Base-by-base conservation (phyloP, 2,329 filamentous ascomycete species). In the Pseudogymnoascus sp. region DNA sequence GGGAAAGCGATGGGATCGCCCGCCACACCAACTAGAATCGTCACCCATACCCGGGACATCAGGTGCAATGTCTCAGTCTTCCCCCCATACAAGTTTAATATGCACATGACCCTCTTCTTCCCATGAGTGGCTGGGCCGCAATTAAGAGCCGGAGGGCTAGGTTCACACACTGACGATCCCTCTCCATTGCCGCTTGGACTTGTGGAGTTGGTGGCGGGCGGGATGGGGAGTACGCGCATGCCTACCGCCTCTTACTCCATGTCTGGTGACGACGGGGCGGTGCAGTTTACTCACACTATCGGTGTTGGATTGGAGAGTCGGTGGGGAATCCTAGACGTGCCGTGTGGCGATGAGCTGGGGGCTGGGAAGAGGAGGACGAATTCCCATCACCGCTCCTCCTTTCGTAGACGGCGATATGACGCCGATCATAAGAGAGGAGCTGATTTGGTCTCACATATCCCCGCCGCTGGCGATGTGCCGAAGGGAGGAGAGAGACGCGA, bases 251-350 rank as follows among this genome's bases (percentile, higher is more conserved):
- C 23, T 16, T 14, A 5, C 18, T 53, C 25, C 5, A 31, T 8
- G 46, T 53, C 46, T 53, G 46, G 46, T 53, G 46, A 53, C 46
- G 46, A 31, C 46, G 46, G 46, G 46, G 46, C 46, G 46, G 25
- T 18, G 46, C 46, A 53, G 46, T 34, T 14, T 23, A 53, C 46
- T 49, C 3, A 25, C 21, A 25, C 7, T 49, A 25, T 49, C 16
- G n/a, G 25, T 53, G n/a, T 11, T 53, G 25, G 46, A 53, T 31
- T n/a, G 46, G 25, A 31, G 46, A 16, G n/a, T 31, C 25, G 46
- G 46, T 31, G 46, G 46, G 8, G 46, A 16, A 53, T 53, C 46
- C 46, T 53, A 14, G 46, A 31, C 25, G 14, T 31, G 46, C 46
- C 25, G 25, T 53, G 46, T 53, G 46, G 46, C 46, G 46, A 53